These are phyloP conservation scores for Xerocomus minutiporus DNA, from an alignment of 1,284 basidiomycete species.

Conservation along the genomic window DNA sequence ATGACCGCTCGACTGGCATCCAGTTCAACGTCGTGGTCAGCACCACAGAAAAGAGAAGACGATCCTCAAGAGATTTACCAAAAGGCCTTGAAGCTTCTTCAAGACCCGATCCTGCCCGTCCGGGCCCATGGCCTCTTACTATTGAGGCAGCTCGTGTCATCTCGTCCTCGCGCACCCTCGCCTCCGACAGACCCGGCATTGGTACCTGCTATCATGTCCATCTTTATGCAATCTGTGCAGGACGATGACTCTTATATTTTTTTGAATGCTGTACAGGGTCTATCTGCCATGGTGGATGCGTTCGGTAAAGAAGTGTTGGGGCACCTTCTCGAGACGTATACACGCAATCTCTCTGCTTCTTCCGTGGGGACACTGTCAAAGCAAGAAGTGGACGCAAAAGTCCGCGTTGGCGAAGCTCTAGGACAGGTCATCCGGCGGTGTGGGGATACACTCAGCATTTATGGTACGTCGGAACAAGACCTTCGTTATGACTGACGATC, in stretches of 20 bases:
- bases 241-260: slow-evolving; percentile 96
- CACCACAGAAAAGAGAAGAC: slow-evolving; percentile 32
- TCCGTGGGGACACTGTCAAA: slow-evolving; percentile 47
- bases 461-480: slow-evolving; percentile 49
- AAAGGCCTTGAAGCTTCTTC: slow-evolving; percentile 81
- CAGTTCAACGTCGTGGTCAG: slow-evolving; percentile 37
- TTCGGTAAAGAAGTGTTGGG: slow-evolving; percentile 72
- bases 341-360: slow-evolving; percentile 48
- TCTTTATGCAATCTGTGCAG: slow-evolving; percentile 82
- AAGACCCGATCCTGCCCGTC: slow-evolving; percentile 93
- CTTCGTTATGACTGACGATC: neutral
- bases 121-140: slow-evolving; percentile 88
- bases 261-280: slow-evolving; percentile 87
- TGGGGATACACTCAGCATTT: slow-evolving; percentile 64
- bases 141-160: slow-evolving; percentile 70
- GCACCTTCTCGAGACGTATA: slow-evolving; percentile 62
- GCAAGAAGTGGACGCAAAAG: slow-evolving; percentile 70
- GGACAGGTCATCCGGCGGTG: slow-evolving; percentile 73
- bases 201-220: slow-evolving; percentile 78
- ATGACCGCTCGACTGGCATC: slow-evolving; percentile 66
- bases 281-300: slow-evolving; percentile 76
- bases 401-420: slow-evolving; percentile 88
- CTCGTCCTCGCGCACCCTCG: slow-evolving; percentile 18
- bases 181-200: slow-evolving; percentile 47
- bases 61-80: slow-evolving; percentile 70